Evolutionary conservation across 208 protist genomes (phyloP).

Genomic region (Acanthamoeba sp.): DNA sequence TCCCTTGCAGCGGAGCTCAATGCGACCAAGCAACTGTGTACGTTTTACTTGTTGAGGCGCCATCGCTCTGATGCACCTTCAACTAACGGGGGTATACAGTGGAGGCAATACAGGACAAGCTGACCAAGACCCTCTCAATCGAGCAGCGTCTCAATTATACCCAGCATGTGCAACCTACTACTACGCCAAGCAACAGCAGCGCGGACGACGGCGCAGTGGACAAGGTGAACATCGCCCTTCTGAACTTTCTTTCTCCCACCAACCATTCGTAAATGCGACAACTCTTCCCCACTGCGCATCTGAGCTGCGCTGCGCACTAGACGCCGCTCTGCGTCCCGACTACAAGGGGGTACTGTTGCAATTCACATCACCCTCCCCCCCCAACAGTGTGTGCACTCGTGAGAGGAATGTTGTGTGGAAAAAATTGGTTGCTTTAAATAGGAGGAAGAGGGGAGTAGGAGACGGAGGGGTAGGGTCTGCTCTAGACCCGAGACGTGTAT

Average conservation of each 20-base stretch:
- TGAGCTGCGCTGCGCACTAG: too few relatives aligned
- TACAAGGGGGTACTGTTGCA: too few relatives aligned
- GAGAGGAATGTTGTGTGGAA: too few relatives aligned
- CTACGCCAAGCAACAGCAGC: neutral
- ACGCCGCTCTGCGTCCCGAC: too few relatives aligned
- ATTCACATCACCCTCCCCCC: too few relatives aligned
- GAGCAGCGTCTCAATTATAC: neutral
- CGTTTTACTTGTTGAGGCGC: neutral
- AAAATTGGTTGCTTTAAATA: neutral
- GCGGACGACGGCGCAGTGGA: neutral
- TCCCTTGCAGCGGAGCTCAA: neutral
- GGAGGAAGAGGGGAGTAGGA: neutral
- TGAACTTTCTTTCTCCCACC: neutral
- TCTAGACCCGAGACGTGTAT: neutral
- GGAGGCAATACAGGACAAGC: constrained; percentile 1
- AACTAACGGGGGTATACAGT: neutral
- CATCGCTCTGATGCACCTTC: neutral
- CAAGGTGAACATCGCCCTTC: neutral
- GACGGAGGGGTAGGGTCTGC: neutral
- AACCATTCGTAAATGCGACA: too few relatives aligned
- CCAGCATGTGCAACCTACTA: neutral
- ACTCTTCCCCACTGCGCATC: too few relatives aligned
- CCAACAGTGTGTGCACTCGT: too few relatives aligned
- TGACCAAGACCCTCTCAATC: neutral
- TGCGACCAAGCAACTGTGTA: neutral